phyloP scores from a whole-genome alignment of 345 rosid species.

The Nephelium lappaceum region DNA sequence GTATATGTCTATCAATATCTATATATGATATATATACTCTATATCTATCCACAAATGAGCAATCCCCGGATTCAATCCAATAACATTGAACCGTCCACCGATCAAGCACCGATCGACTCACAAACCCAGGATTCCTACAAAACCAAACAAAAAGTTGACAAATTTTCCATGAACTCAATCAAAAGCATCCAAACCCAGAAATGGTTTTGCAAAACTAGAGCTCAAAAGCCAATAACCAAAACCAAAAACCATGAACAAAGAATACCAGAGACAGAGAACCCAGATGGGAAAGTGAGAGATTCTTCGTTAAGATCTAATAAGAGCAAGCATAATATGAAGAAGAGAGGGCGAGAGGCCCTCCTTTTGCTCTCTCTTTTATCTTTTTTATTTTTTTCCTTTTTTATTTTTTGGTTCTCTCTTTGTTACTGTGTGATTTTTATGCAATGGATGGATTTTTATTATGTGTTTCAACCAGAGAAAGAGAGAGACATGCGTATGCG shows the following conservation, averaged over 20 bases:
- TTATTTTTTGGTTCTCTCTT: constrained; percentile 13
- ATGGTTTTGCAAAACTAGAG: background rate
- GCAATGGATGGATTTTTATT: constrained; percentile 32
- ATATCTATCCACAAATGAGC: constrained; percentile 28
- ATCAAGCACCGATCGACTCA: constrained; percentile 47
- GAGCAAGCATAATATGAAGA: constrained; percentile 43
- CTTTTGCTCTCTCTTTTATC: constrained; percentile 34
- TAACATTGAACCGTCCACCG: constrained; percentile 34
- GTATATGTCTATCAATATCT: constrained; percentile 23
- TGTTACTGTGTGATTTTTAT: constrained; percentile 8
- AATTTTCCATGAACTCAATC: constrained; percentile 14
- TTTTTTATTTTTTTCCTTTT: constrained; percentile 22
- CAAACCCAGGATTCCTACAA: constrained; percentile 50
- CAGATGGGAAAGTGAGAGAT: constrained; percentile 40
- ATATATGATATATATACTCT: background rate
- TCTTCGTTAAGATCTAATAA: constrained; percentile 42
- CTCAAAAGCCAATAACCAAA: background rate
- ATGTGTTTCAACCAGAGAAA: constrained; percentile 29
- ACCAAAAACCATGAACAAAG: constrained; percentile 14
- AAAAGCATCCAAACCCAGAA: constrained; percentile 36
- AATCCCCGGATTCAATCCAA: constrained; percentile 50
- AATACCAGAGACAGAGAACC: constrained; percentile 32
- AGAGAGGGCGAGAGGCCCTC: constrained; percentile 67
- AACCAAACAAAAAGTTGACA: constrained; percentile 16
- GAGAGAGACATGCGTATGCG: background rate